These are phyloP conservation scores for Pseudogymnoascus sp. DNA, from an alignment of 2,329 filamentous ascomycete genomes.

Conservation along the genomic window DNA sequence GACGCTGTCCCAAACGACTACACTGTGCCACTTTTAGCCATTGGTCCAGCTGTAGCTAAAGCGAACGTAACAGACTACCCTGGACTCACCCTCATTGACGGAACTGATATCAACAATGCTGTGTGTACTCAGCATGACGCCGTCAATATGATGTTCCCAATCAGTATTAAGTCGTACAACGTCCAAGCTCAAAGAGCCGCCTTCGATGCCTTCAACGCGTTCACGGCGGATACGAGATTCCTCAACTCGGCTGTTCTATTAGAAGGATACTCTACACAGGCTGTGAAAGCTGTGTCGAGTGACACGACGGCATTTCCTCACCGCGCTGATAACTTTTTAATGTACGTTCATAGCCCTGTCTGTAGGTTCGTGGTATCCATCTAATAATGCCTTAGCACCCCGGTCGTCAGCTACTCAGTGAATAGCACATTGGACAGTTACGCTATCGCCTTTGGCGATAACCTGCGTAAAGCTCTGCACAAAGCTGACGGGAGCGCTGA, in stretches of 20 bases:
- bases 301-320: background rate
- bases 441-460: slow-evolving; percentile 31
- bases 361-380: background rate
- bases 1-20: background rate
- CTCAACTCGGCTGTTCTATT: background rate
- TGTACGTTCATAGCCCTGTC: slow-evolving; percentile 11
- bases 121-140: background rate
- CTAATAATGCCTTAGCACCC: slow-evolving; percentile 17
- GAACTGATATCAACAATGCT: background rate
- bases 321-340: slow-evolving; percentile 29
- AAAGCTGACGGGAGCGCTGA: slow-evolving; percentile 27
- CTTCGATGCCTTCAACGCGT: slow-evolving; percentile 21
- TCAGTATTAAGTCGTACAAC: background rate
- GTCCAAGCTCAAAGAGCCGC: background rate
- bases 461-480: slow-evolving; percentile 31
- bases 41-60: background rate
- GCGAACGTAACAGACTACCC: background rate
- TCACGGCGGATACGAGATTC: slow-evolving; percentile 24
- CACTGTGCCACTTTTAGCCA: background rate
- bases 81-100: background rate
- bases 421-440: slow-evolving; percentile 25
- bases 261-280: slow-evolving; percentile 31
- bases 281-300: background rate
- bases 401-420: slow-evolving; percentile 32
- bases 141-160: slow-evolving; percentile 3